Evolutionary conservation across 345 rosid genomes (phyloP).

Genomic region (Raphanus sativus): DNA sequence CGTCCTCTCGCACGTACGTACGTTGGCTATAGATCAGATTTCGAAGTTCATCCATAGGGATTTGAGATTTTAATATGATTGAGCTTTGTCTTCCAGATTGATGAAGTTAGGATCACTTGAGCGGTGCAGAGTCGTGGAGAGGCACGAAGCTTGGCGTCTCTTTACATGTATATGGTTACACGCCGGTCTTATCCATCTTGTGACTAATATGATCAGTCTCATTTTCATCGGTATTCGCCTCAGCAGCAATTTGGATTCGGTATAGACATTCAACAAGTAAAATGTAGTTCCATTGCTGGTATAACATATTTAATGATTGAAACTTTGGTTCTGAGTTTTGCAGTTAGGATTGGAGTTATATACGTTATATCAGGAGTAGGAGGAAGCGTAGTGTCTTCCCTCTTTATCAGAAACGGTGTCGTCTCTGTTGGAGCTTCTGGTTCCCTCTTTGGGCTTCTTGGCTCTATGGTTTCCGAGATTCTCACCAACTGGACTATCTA

Average conservation of each 20-base stretch:
- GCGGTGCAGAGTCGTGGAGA: conserved; percentile 60
- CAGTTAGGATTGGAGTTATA: conserved; percentile 74
- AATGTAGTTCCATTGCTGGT: neutral
- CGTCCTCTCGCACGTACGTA: conserved; percentile 88
- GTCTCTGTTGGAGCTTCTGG: conserved; percentile 98
- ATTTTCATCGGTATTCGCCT: conserved; percentile 87
- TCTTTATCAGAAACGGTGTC: conserved; percentile 59
- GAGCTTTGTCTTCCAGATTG: conserved; percentile 43
- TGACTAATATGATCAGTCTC: conserved; percentile 76
- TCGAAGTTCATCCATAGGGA: neutral
- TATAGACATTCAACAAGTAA: conserved; percentile 27
- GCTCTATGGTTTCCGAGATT: conserved; percentile 94
- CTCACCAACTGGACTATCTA: conserved; percentile 87
- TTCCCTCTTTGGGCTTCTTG: conserved; percentile 93
- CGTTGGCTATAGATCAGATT: neutral
- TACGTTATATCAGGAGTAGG: conserved; percentile 75
- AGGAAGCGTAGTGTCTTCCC: conserved; percentile 70
- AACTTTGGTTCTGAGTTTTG: conserved; percentile 8
- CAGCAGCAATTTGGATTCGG: conserved; percentile 93
- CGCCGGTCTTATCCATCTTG: conserved; percentile 82
- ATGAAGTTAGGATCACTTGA: conserved; percentile 76
- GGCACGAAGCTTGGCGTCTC: conserved; percentile 88
- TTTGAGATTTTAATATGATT: neutral
- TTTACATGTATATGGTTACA: conserved; percentile 88
- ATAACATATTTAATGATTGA: neutral